A percentile compares a stretch with the other conserved stretches of the same genome.
Conservation (phyloP, 352 stramenopile species). For the Saprolegnia diclina region DNA sequence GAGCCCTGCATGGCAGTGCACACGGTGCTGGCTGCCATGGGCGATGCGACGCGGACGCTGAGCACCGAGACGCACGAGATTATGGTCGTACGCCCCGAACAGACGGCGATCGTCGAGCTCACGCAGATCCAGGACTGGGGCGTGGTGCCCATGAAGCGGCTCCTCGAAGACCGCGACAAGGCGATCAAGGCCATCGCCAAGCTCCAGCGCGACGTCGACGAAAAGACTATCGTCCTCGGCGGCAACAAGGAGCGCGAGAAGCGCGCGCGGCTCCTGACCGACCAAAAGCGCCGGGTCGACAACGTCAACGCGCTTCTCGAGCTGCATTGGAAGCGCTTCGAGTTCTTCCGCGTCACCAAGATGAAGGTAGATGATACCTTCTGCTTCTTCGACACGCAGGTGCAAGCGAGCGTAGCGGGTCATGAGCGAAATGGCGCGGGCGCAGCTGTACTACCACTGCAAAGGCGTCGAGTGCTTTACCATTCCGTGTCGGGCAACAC, state of each 20-base stretch:
- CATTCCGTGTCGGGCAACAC: conserved; percentile 34
- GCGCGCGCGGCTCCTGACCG: conserved; percentile 70
- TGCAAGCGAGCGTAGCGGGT: conserved; percentile 43
- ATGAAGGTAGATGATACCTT: conserved; percentile 48
- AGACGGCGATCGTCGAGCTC: conserved; percentile 59
- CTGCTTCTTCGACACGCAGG: not conserved
- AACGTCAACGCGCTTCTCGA: conserved; percentile 75
- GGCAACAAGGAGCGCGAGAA: conserved; percentile 64
- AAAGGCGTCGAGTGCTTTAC: conserved; percentile 70
- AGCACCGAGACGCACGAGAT: conserved; percentile 64
- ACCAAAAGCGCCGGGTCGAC: conserved; percentile 77
- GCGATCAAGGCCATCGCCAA: conserved; percentile 70
- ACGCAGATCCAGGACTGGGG: conserved; percentile 79
- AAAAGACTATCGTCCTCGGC: conserved; percentile 40
- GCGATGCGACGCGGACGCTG: conserved; percentile 47
- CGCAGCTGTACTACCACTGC: conserved; percentile 68
- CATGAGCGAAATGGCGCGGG: conserved; percentile 60
- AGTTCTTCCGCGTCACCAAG: conserved; percentile 61
- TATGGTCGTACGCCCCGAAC: conserved; percentile 63
- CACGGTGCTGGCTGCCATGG: conserved; percentile 45
- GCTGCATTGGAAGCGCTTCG: conserved; percentile 66
- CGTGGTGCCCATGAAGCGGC: conserved; percentile 70
- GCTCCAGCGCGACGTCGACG: conserved; percentile 72
- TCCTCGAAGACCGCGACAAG: conserved; percentile 80
- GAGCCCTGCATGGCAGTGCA: conserved; percentile 44